A percentile compares a stretch with the other conserved stretches of the same genome.
These are phyloP conservation scores for Colletotrichum magnum DNA, from an alignment of 2,329 filamentous ascomycete genomes.

Conservation along the genomic window DNA sequence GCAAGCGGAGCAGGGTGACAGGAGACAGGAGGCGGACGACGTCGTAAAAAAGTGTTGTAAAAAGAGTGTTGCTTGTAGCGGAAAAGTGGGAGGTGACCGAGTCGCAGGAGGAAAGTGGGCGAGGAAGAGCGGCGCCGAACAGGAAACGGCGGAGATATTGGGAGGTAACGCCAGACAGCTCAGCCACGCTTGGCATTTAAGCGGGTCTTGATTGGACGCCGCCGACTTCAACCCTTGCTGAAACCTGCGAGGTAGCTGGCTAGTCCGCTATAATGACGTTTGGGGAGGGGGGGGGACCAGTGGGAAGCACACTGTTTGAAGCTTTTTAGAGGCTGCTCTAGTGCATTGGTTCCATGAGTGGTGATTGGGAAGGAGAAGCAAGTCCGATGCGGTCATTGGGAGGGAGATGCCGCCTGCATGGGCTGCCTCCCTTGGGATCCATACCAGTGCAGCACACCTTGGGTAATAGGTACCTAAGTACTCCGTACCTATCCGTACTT, in stretches of 20 bases:
- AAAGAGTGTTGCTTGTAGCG: background rate
- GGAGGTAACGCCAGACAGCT: conserved; percentile 37
- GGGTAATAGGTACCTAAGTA: too few relatives aligned
- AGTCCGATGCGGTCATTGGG: conserved; percentile 9
- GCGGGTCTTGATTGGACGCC: conserved; percentile 26
- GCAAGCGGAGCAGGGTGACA: too few relatives aligned
- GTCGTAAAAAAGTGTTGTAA: too few relatives aligned
- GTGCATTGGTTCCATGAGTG: background rate
- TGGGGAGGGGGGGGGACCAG: background rate
- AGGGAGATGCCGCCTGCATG: conserved; percentile 12
- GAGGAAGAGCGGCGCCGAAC: background rate
- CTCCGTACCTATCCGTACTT: too few relatives aligned
- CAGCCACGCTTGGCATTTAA: conserved; percentile 39
- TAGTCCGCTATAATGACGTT: conserved; percentile 36
- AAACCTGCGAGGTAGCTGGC: conserved; percentile 35
- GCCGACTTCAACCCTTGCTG: conserved; percentile 23
- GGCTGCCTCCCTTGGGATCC: conserved; percentile 13
- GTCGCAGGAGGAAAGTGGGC: conserved; percentile 9
- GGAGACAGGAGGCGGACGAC: too few relatives aligned
- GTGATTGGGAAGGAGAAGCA: background rate
- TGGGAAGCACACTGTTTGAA: background rate
- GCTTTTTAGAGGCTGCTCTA: conserved; percentile 14
- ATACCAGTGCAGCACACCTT: background rate
- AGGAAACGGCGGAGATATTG: conserved; percentile 38
- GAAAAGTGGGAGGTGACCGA: conserved; percentile 7